Evolutionary conservation across 2,329 filamentous ascomycete genomes (phyloP), one percentile per base, ranked within the genome.

Genomic region (Venturia asperata): DNA sequence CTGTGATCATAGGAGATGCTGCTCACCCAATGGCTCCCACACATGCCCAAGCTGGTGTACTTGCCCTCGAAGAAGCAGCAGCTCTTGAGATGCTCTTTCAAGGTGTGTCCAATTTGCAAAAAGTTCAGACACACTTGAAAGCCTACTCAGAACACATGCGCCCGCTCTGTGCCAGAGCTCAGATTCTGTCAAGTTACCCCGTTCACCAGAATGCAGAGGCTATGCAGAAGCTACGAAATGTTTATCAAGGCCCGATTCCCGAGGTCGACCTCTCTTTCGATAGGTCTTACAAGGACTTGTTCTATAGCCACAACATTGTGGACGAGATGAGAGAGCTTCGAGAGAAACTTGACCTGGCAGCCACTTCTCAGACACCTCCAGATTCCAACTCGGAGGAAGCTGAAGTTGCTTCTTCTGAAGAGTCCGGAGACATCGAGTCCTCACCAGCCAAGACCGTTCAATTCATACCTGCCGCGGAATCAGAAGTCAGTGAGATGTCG

Each of bases 11-110:
- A 10, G 61, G 61, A 15, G 61, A 63, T 37, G 37, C 61, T 5
- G 61, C 61, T 37, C 61, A 63, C 30, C 61, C 61, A 37, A 63
- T 63, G 61, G 30, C 43, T 24, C 61, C 42, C 9, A 43, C 30
- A 42, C n/a, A 45, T 21, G 61, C 39, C 13, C 61, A 63, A 49
- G 61, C n/a, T 7, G 61, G 39, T 6, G 43, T 43, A n/a, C 39
- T 63, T 24, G 42, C 61, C 19, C 39, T 63, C 13, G 61, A 63
- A 34, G 61, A 63, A 43, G 61, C 39, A 13, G 61, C 39, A 15
- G 30, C 61, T 45, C 61, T 63, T 11, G 61, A 45, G 30, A 17
- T 43, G 21, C 39, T 63, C 19, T 63, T 63, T 27, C 17, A 43
- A 3, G 27, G 27, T 17, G 30, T 63, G 0, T 27, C 30, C 1